Evolutionary conservation across 371 early-diverging fungal genomes (phyloP), one percentile per base, ranked within the genome.

Genomic region (Phascolomyces articulosus): DNA sequence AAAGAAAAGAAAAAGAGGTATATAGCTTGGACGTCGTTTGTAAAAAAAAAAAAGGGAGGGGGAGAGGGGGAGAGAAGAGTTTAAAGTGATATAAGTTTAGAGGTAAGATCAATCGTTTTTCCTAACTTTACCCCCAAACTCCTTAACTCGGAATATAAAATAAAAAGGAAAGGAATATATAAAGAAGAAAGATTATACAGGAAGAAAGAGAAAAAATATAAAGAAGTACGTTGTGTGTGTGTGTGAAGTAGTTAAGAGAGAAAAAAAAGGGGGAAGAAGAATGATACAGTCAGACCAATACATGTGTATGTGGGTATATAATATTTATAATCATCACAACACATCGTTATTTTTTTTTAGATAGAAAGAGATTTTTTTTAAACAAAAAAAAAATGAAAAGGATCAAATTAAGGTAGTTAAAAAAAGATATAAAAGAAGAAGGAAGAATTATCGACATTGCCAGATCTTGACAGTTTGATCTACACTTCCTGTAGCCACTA

Each of bases 401-500:
- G 34, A 11, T 9, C 9, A 34, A 34, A 21, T 51, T 27, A 53
- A 60, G 55, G 29, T 24, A 40, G 18, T 59, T 44, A 20, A 44
- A 24, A 28, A 40, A 20, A 58, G n/a, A 40, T 18, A 55, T 41
- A 44, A 27, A 65, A 41, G 28, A 60, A 38, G 40, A 26, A 29
- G 20, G 21, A 23, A 21, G 26, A 20, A 34, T 78, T 74, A 78
- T 70, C 78, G 77, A 60, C 78, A 78, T 69, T 76, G 77, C 95
- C 95, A 95, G 16, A 94, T 73, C 66, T 87, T 88, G 34, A 90
- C 83, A 18, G 83, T 74, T 60, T 89, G 87, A 78, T 96, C 95
- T 49, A 93, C 93, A 31, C 90, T 89, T 7, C 95, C 96, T 2
- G 96, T 96, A 7, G 93, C 93, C 54, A 93, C 89, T 15, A 89